Evolutionary conservation across 2,329 filamentous ascomycete genomes (phyloP), one percentile per base, ranked within the genome.

Genomic region (Cryphonectria japonica): DNA sequence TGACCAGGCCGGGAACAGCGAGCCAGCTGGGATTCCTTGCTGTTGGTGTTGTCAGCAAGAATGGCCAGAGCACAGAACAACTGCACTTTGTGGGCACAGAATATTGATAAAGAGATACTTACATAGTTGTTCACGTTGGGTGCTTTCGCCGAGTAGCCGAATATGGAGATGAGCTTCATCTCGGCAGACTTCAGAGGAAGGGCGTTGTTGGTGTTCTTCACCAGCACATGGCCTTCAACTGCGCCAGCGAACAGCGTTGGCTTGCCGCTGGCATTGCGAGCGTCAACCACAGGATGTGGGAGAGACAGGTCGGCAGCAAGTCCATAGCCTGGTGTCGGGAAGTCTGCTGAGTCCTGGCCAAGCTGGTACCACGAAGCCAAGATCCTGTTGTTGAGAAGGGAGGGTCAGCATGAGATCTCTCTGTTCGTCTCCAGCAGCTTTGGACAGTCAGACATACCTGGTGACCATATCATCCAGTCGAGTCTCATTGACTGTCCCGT

Each of bases 191-290:
- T 82, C 0, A 92, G 78, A 0, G 89, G 89, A 0, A 91, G 82
- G 0, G 87, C 80, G 22, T 82, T 82, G 60, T 87, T 86, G 59
- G 77, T 79, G 76, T 92, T 91, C 78, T 91, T 91, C 43, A 92
- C 83, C 0, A 91, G 82, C 1, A 91, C 89, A 69, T 90, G 88
- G 3, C 89, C 88, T 74, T 91, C 88, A 7, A 89, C 80, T 0
- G 88, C 89, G 43, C 87, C 86, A 19, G 87, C 81, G 0, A 89
- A 76, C 0, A 89, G 77, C 0, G 79, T 76, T 64, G 78, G 75
- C 54, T 77, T 79, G 39, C 79, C 80, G 0, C 80, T 79, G 14
- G 82, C 78, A 76, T 90, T 85, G 37, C 86, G 82, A 2, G 84
- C 89, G 74, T 91, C 86, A 22, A 90, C 81, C 37, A 85, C 80